Conservation (phyloP, 495 filamentous ascomycete genomes). For the Cairneyella variabilis region DNA sequence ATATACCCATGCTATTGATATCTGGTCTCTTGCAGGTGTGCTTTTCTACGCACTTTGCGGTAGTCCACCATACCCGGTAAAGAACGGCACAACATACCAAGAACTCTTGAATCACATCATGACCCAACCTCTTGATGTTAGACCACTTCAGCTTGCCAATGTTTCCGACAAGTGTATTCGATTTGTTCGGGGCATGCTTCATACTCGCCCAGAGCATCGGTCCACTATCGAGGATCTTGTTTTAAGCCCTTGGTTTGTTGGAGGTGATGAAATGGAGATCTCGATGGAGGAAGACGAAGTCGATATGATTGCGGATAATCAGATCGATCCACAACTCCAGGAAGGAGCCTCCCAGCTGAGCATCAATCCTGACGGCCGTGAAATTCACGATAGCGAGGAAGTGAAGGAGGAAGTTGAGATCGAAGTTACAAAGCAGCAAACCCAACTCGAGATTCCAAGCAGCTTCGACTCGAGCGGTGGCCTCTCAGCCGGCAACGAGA, state of each 20-base stretch:
- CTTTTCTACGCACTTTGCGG: conserved; percentile 76
- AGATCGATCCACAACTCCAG: conserved; percentile 36
- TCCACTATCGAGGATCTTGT: conserved; percentile 56
- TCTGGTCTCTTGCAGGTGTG: conserved; percentile 92
- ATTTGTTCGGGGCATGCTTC: conserved; percentile 72
- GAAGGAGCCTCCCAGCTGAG: conserved; percentile 69
- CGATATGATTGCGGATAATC: conserved; percentile 15
- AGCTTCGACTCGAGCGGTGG: conserved; percentile 37
- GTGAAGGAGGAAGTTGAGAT: conserved; percentile 9
- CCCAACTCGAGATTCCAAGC: conserved; percentile 27
- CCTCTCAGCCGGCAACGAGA: conserved; percentile 36
- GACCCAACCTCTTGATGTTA: conserved; percentile 60
- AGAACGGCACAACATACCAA: conserved; percentile 43
- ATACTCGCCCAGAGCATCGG: conserved; percentile 63
- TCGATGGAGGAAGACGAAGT: conserved; percentile 38
- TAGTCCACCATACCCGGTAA: conserved; percentile 73
- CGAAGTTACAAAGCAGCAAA: conserved; percentile 23
- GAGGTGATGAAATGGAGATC: conserved; percentile 13
- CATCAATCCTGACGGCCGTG: conserved; percentile 42
- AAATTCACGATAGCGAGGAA: conserved; percentile 27
- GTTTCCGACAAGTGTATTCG: conserved; percentile 65
- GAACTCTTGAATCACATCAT: conserved; percentile 82
- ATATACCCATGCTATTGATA: conserved; percentile 87
- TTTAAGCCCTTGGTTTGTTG: conserved; percentile 21
- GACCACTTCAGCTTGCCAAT: conserved; percentile 47